Percentiles rank a stretch among this genome's conserved stretches.
Evolutionary conservation across 371 early-diverging fungal species (phyloP).

Genomic region (Mortierella sp.): DNA sequence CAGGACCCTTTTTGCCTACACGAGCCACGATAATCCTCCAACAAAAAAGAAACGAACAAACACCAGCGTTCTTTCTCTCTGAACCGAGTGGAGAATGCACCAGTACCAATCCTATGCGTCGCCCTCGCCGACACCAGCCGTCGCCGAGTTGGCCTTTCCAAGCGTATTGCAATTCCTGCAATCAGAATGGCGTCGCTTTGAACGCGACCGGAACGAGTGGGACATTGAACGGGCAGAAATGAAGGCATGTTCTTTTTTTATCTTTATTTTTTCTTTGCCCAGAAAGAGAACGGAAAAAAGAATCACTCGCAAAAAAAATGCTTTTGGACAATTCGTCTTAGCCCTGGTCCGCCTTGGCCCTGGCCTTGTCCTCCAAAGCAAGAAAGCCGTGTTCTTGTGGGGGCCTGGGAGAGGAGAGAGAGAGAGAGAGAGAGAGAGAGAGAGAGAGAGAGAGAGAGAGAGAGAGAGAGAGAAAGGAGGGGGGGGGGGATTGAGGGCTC

Average conservation of each 20-base stretch:
- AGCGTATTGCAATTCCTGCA: conserved; percentile 87
- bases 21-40: background rate
- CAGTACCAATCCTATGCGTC: conserved; percentile 17
- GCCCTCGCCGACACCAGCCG: conserved; percentile 26
- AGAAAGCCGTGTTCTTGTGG: background rate
- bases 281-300: too few species aligned
- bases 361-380: too few species aligned
- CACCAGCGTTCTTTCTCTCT: background rate
- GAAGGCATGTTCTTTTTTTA: conserved; percentile 57
- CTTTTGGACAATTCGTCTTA: too few species aligned
- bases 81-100: conserved; percentile 6
- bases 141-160: conserved; percentile 77
- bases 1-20: too few species aligned
- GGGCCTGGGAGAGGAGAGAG: background rate
- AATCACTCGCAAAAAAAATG: too few species aligned
- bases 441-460: background rate
- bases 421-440: background rate
- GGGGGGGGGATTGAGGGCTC: too few species aligned
- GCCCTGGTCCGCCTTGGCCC: too few species aligned
- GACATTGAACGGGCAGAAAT: conserved; percentile 85
- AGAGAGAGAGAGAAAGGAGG: background rate
- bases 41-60: background rate
- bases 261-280: background rate
- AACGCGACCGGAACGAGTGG: conserved; percentile 91
- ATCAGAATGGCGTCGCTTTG: conserved; percentile 87